Conservation (phyloP, 2,329 filamentous ascomycete species). For the Cordyceps cateniannulata region DNA sequence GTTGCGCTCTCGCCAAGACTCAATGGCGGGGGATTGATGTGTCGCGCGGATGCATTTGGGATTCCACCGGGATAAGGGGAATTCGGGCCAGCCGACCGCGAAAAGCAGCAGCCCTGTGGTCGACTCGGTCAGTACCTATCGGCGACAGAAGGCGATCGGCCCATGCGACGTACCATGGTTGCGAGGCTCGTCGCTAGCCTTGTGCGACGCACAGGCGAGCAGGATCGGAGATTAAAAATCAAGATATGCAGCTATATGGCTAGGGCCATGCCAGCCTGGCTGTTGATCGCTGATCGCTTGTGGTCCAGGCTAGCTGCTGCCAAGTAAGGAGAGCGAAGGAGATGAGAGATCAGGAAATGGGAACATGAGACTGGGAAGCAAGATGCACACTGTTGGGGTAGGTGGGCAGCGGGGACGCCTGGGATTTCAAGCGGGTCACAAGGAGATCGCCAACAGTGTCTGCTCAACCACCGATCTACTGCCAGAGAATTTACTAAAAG, state of each 20-base stretch:
- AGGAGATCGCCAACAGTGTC: no score
- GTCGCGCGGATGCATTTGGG: slow-evolving; percentile 44
- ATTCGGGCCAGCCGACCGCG: slow-evolving; percentile 43
- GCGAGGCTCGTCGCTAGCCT: neutral
- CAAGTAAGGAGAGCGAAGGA: neutral
- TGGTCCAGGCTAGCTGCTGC: neutral
- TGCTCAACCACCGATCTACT: no score
- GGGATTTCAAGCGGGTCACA: no score
- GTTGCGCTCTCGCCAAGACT: slow-evolving; percentile 24
- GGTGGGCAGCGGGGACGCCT: no score
- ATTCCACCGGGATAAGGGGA: slow-evolving; percentile 47
- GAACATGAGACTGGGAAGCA: no score
- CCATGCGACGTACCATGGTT: slow-evolving; percentile 1
- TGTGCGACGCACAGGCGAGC: neutral
- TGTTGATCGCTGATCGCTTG: neutral
- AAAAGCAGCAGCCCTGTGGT: slow-evolving; percentile 52
- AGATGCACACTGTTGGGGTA: no score
- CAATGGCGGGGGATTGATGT: slow-evolving; percentile 41
- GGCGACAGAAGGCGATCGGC: neutral
- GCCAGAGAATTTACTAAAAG: no score
- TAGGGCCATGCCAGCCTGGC: neutral
- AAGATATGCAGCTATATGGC: neutral
- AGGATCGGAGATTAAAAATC: neutral
- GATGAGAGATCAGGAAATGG: neutral
- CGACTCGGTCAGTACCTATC: neutral